Base-by-base conservation (phyloP, 2,329 filamentous ascomycete genomes). In the Bipolaris gigantea region DNA sequence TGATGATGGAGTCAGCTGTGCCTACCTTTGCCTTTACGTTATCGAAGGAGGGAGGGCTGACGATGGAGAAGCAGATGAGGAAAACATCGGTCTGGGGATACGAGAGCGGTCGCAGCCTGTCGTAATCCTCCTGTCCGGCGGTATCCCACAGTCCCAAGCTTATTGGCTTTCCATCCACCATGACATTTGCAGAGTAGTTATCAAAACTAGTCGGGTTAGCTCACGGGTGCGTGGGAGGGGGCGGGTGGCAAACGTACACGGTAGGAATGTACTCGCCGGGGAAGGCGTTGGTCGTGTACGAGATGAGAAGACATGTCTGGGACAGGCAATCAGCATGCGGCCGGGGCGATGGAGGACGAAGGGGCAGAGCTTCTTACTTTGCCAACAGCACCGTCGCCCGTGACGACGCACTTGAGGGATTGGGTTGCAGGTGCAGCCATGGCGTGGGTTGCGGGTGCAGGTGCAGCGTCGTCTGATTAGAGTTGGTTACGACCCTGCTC, bases 241-340 rank as follows among this genome's bases (percentile, higher is more conserved):
- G 23, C 44, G 40, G 19, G 8, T 50, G 40, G 15, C 33, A 35
- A 30, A 63, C 88, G 77, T 80, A 94, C 89, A 99, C 94, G 69
- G 94, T 99, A 65, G 94, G 94, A 69, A 99, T 97, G 79, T 99
- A 99, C 83, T 99, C 94, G 77, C 94, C 94, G n/a, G 94, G 94
- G 77, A 99, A 99, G 63, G 94, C 94, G 81, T 97, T 99, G 61
- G 94, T 99, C 61, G 94, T 97, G 81, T 99, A 99, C 48, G 93
- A 97, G 76, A 99, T 99, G 70, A 99, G 87, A 56, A 99, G 87
- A 82, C 94, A 99, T 83, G 94, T 99, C 93, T 97, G 27, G 25
- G 27, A 5, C 27, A 66, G 23, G 40, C 43, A 15, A 60, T 74
- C 63, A 77, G 69, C 60, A 56, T 49, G n/a, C 33, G 21, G 48